Conservation (phyloP, 169 alveolate species). For the Eimeria sp. region DNA sequence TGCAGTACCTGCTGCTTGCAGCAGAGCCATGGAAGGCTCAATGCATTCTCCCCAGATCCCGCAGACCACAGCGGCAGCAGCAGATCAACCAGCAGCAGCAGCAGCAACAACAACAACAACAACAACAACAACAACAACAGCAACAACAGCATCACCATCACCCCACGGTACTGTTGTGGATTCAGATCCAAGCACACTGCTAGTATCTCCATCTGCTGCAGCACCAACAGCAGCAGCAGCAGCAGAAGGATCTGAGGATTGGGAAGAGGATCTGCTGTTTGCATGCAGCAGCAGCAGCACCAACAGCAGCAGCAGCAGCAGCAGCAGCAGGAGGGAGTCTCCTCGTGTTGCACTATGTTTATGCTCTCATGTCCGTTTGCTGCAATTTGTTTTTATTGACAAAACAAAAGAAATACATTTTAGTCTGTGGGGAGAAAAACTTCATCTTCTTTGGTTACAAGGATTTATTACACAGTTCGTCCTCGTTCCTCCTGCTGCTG, state of each 20-base stretch:
- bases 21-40: constrained; percentile 27
- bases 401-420: background rate
- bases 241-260: background rate
- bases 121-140: background rate
- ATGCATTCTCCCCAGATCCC: background rate
- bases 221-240: background rate
- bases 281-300: constrained; percentile 18
- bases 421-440: background rate
- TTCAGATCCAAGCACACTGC: background rate
- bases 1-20: background rate
- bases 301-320: background rate
- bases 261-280: background rate
- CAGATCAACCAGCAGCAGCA: constrained; percentile 16
- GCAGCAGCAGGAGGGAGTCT: background rate
- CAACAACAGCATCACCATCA: background rate
- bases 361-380: background rate
- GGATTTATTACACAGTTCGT: constrained; percentile 27
- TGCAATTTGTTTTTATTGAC: background rate
- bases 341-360: background rate
- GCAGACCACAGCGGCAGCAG: constrained; percentile 13
- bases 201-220: background rate
- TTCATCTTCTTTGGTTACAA: constrained; percentile 34
- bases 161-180: background rate
- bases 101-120: background rate
- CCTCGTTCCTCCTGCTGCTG: constrained; percentile 20